A percentile compares a stretch with the other conserved stretches of the same genome.
These are phyloP conservation scores for Plasmopara viticola DNA, from an alignment of 352 stramenopile species.

Conservation along the genomic window DNA sequence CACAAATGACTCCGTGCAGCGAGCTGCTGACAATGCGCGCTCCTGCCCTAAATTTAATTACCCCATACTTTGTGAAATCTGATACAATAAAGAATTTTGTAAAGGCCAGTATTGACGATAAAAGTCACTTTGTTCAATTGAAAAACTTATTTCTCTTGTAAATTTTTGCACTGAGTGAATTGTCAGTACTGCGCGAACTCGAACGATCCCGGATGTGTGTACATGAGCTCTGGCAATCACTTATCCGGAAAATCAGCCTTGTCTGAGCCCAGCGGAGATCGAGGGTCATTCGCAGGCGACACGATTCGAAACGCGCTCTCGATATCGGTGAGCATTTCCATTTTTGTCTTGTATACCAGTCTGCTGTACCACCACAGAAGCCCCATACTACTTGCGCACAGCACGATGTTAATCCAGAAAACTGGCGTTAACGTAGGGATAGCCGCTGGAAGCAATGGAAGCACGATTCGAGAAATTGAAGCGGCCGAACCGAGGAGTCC, in stretches of 20 bases:
- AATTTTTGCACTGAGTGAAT: too few relatives aligned
- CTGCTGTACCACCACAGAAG: slow-evolving; percentile 54
- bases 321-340: slow-evolving; percentile 32
- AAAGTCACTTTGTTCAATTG: too few relatives aligned
- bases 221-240: too few relatives aligned
- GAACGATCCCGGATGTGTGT: too few relatives aligned
- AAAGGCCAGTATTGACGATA: too few relatives aligned
- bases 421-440: slow-evolving; percentile 54
- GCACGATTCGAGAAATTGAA: slow-evolving; percentile 61
- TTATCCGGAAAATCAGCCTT: slow-evolving; percentile 16
- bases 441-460: slow-evolving; percentile 53
- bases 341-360: slow-evolving; percentile 41
- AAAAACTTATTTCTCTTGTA: too few relatives aligned
- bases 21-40: too few relatives aligned
- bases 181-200: too few relatives aligned
- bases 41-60: too few relatives aligned
- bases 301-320: slow-evolving; percentile 26
- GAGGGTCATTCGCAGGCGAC: slow-evolving; percentile 22
- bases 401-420: slow-evolving; percentile 66
- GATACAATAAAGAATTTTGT: too few relatives aligned
- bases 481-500: slow-evolving; percentile 56
- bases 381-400: slow-evolving; percentile 47
- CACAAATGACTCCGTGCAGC: too few relatives aligned
- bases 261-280: slow-evolving; percentile 37
- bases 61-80: too few relatives aligned